Evolutionary conservation across 176 grass and related monocot species (phyloP), one percentile per base, ranked within the genome.

Genomic region (Raddia guianensis): DNA sequence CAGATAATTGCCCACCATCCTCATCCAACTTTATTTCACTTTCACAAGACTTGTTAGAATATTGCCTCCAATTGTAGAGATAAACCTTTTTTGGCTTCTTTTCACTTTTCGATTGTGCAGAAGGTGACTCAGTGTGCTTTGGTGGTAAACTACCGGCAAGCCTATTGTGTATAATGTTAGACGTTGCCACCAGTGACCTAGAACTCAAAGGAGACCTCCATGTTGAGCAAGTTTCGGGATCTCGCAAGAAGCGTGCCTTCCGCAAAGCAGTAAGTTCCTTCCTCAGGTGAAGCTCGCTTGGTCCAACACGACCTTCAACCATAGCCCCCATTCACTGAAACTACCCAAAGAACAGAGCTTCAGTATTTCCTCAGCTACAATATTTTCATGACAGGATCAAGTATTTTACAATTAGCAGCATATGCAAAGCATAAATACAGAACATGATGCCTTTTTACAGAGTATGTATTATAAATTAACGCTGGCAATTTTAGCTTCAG

Each of bases 61-160:
- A 79, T 54, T 93, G 77, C 80, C 84, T 97, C 94, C 94, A 97
- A 85, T 97, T 97, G 67, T 90, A 91, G 47, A 94, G 84, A 71
- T 91, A 94, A 52, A 94, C 87, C 37, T 89, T 95, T 84, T 87
- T 90, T 44, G 35, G 52, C 68, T 84, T 91, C 49, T 89, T 90
- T 85, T 85, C 72, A 82, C 73, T 37, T 85, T 77, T 90, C 60
- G 75, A 20, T 79, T 66, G 73, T 33, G 72, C 63, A 59, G 55
- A 70, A 58, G 68, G 55, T 56, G 86, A 86, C 19, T 79, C 75
- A 5, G 9, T 61, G 54, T 63, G 63, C 67, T 59, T 93, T 75
- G 75, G 59, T 35, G 40, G 63, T 81, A 70, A 60, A 63, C 62
- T 72, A 32, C 54, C 63, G 65, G 19, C 51, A 73, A 65, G 33